A percentile compares a stretch with the other conserved stretches of the same genome.
Evolutionary conservation across 139 green algal genomes (phyloP).

Genomic region (Prasinococcaceae sp.): DNA sequence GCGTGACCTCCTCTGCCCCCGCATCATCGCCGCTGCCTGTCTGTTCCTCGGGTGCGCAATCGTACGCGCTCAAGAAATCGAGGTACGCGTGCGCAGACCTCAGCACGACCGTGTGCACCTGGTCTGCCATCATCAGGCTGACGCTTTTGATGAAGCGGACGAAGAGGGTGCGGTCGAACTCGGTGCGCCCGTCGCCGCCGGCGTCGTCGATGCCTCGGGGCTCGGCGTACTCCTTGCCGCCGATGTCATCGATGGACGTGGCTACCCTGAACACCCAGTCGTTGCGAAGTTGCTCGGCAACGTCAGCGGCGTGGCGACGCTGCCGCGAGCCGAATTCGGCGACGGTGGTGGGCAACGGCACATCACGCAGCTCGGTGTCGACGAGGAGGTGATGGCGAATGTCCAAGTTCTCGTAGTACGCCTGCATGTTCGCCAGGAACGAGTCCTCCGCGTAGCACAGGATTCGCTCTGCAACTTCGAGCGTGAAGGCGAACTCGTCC

Average conservation of each 20-base stretch:
- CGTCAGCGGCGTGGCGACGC: too few species aligned
- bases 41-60: background rate
- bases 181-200: slow-evolving; percentile 1
- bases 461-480: background rate
- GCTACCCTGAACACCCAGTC: too few species aligned
- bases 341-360: too few species aligned
- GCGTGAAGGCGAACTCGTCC: background rate
- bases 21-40: background rate
- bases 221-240: too few species aligned
- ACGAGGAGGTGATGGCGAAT: slow-evolving; percentile 33
- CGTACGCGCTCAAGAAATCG: slow-evolving; percentile 37
- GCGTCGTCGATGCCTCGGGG: background rate
- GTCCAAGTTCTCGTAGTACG: slow-evolving; percentile 25
- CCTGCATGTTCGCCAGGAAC: background rate
- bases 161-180: slow-evolving; percentile 16
- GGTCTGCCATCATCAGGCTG: slow-evolving; percentile 41
- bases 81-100: slow-evolving; percentile 26
- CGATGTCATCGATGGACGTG: too few species aligned
- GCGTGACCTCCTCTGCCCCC: background rate
- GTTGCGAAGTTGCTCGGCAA: too few species aligned
- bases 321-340: too few species aligned
- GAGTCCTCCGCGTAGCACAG: background rate
- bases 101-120: slow-evolving; percentile 39
- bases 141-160: slow-evolving; percentile 42
- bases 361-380: too few species aligned